Evolutionary conservation across 805 yeast species (phyloP).

Genomic region (Limtongia smithiae): DNA sequence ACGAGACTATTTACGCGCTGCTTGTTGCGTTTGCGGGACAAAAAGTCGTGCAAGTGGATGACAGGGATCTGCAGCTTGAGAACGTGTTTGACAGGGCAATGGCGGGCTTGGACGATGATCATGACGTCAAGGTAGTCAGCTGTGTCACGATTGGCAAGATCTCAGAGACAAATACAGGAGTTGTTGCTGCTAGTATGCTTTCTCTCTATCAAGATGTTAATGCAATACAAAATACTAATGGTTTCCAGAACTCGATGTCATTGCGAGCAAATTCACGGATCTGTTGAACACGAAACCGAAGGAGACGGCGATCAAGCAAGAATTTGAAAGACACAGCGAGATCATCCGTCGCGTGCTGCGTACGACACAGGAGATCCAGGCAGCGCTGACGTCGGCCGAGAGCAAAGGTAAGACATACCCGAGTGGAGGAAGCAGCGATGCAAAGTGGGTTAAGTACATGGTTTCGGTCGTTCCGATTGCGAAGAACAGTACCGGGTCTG

Average conservation of each 20-base stretch:
- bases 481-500: too few species aligned
- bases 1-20: conserved; percentile 65
- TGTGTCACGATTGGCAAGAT: conserved; percentile 46
- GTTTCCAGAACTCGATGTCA: conserved; percentile 21
- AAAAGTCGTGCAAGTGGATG: not conserved
- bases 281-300: conserved; percentile 49
- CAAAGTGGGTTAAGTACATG: conserved; percentile 16
- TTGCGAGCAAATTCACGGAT: conserved; percentile 42
- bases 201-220: not conserved
- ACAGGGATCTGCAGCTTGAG: conserved; percentile 4
- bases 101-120: conserved; percentile 58
- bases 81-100: conserved; percentile 42
- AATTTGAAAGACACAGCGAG: conserved; percentile 55
- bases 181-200: conserved; percentile 17
- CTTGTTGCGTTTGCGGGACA: conserved; percentile 11
- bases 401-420: not conserved
- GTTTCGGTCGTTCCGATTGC: too few species aligned
- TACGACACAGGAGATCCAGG: conserved; percentile 16
- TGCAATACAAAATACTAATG: conserved; percentile 5
- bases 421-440: not conserved
- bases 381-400: conserved; percentile 4
- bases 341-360: conserved; percentile 28
- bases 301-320: conserved; percentile 66
- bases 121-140: conserved; percentile 54
- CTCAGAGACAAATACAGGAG: conserved; percentile 37